Evolutionary conservation across 2,329 filamentous ascomycete genomes (phyloP).

Genomic region (Exophiala sideris): DNA sequence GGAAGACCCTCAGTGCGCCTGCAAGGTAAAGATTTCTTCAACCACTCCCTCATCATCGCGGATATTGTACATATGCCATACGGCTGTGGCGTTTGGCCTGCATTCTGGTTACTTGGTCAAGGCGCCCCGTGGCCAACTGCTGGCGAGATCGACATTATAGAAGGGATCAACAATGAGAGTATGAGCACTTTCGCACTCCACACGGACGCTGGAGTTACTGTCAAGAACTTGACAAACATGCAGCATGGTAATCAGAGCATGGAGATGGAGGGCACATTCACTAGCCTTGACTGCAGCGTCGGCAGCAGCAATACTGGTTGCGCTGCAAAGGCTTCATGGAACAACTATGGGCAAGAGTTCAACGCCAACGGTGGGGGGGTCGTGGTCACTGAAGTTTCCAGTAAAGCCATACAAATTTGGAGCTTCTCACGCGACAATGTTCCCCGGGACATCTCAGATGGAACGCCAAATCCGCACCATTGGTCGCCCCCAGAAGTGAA

Average conservation of each 20-base stretch:
- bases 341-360: slow-evolving; percentile 52
- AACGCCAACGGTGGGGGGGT: slow-evolving; percentile 47
- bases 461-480: slow-evolving; percentile 33
- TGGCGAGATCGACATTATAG: slow-evolving; percentile 53
- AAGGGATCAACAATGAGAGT: slow-evolving; percentile 46
- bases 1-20: slow-evolving; percentile 45
- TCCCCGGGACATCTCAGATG: slow-evolving; percentile 43
- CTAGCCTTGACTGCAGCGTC: slow-evolving; percentile 32
- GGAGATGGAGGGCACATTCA: not conserved
- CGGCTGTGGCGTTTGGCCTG: slow-evolving; percentile 51
- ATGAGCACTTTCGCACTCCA: slow-evolving; percentile 48
- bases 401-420: slow-evolving; percentile 49
- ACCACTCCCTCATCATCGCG: slow-evolving; percentile 44
- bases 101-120: slow-evolving; percentile 43
- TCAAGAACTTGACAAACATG: slow-evolving; percentile 37
- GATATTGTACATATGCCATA: slow-evolving; percentile 48
- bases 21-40: slow-evolving; percentile 42
- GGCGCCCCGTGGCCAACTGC: slow-evolving; percentile 37
- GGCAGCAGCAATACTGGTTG: slow-evolving; percentile 36
- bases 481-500: slow-evolving; percentile 45
- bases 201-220: slow-evolving; percentile 43
- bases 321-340: slow-evolving; percentile 29
- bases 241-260: not conserved
- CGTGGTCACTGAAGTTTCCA: slow-evolving; percentile 49
- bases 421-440: slow-evolving; percentile 45